Percentiles rank a stretch among this genome's conserved stretches.
Conservation (phyloP, 2,329 filamentous ascomycete species). For the Alternaria panax region DNA sequence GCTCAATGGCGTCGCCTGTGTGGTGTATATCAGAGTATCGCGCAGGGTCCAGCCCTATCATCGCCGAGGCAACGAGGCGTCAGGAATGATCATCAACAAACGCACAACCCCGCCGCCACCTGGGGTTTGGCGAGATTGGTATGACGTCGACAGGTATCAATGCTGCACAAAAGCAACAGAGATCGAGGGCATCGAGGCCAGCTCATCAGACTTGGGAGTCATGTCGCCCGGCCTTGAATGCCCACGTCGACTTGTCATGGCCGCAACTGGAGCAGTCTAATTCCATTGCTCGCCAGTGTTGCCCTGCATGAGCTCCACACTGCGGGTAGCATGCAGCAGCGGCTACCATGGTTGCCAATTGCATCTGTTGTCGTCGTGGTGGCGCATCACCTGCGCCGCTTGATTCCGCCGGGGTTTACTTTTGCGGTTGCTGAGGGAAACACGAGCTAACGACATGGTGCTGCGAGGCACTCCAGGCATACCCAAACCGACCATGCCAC, state of each 20-base stretch:
- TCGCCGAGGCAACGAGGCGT: slow-evolving; percentile 44
- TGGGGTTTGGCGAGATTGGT: slow-evolving; percentile 16
- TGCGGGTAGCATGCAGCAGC: slow-evolving; percentile 10
- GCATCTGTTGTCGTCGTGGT: slow-evolving; percentile 1
- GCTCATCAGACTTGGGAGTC: neutral
- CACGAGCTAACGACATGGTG: slow-evolving; percentile 4
- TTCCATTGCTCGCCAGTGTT: neutral
- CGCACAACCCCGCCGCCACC: slow-evolving; percentile 29
- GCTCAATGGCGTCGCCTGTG: slow-evolving; percentile 9
- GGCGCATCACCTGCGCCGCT: slow-evolving; percentile 5
- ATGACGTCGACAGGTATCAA: slow-evolving; percentile 11
- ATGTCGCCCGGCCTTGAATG: neutral
- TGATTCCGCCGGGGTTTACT: slow-evolving; percentile 6
- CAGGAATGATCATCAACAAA: slow-evolving; percentile 33
- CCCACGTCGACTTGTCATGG: neutral
- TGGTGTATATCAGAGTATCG: slow-evolving; percentile 27
- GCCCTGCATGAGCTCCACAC: slow-evolving; percentile 23
- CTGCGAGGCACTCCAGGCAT: neutral
- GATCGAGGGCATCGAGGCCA: neutral
- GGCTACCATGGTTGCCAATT: slow-evolving; percentile 15
- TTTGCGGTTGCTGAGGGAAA: slow-evolving; percentile 13
- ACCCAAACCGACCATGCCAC: neutral
- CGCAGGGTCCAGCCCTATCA: slow-evolving; percentile 22
- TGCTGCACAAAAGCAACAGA: slow-evolving; percentile 8
- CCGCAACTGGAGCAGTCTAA: slow-evolving; percentile 17